phyloP scores from a whole-genome alignment of 148 eudicot genomes.

The Chenopodium formosanum region DNA sequence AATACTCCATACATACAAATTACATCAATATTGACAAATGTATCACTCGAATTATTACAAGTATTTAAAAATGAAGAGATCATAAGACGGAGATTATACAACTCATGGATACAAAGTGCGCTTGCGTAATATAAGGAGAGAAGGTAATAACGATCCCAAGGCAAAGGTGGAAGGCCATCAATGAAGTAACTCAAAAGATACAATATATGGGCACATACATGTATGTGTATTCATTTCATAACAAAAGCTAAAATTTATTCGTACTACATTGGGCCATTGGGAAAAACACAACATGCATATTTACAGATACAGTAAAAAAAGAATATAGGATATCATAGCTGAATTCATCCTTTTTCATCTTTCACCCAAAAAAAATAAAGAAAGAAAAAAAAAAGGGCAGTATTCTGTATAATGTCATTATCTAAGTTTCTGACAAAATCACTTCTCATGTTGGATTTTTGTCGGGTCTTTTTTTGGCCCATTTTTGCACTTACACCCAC shows the following conservation, averaged over 20 bases:
- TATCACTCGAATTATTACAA: too few species aligned
- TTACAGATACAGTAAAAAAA: neutral
- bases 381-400: neutral
- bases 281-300: neutral
- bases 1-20: too few species aligned
- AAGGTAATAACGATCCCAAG: neutral
- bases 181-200: neutral
- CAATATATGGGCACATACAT: neutral
- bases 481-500: neutral
- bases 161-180: neutral
- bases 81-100: too few species aligned
- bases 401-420: neutral
- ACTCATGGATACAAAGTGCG: too few species aligned
- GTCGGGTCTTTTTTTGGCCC: conserved; percentile 20
- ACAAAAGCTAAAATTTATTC: too few species aligned
- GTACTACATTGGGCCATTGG: neutral
- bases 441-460: conserved; percentile 28
- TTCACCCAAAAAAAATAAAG: neutral
- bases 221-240: too few species aligned
- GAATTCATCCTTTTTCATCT: conserved; percentile 15
- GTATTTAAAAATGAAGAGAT: too few species aligned
- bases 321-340: too few species aligned
- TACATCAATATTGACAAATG: too few species aligned
- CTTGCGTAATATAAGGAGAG: too few species aligned
- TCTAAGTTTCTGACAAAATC: conserved; percentile 19